Conservation (phyloP, 805 yeast genomes). For the Cyberlindnera suaveolens region DNA sequence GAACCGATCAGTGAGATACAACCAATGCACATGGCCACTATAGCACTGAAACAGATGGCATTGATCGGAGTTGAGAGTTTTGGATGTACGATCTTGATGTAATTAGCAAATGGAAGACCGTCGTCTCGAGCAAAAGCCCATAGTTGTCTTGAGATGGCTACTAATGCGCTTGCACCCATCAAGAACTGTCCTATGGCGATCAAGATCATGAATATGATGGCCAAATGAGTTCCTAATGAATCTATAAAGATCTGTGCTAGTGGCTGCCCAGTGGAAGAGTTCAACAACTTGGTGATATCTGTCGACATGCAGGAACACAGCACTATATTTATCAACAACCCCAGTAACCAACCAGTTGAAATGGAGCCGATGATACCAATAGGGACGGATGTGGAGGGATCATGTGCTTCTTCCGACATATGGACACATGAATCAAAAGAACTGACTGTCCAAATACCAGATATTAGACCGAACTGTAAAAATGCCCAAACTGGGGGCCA, state of each 20-base stretch:
- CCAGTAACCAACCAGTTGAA: conserved; percentile 47
- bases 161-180: conserved; percentile 57
- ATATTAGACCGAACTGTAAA: conserved; percentile 45
- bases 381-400: conserved; percentile 58
- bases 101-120: conserved; percentile 53
- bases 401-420: conserved; percentile 63
- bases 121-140: conserved; percentile 77
- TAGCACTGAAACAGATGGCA: conserved; percentile 50
- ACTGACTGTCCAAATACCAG: conserved; percentile 69
- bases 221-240: conserved; percentile 58
- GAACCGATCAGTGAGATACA: conserved; percentile 50
- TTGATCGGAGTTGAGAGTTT: conserved; percentile 51
- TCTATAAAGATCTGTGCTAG: conserved; percentile 59
- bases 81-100: conserved; percentile 48
- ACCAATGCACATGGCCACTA: conserved; percentile 44
- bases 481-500: conserved; percentile 57
- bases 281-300: conserved; percentile 26
- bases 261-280: conserved; percentile 46
- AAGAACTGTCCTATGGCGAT: conserved; percentile 55
- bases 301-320: conserved; percentile 44
- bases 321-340: conserved; percentile 49
- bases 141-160: conserved; percentile 63
- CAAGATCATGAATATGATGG: conserved; percentile 54
- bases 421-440: conserved; percentile 68
- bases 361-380: conserved; percentile 57